A percentile compares a stretch with the other conserved stretches of the same genome.
These are phyloP conservation scores for Podospora bellae-mahoneyi DNA, from an alignment of 495 filamentous ascomycete genomes.

Conservation along the genomic window DNA sequence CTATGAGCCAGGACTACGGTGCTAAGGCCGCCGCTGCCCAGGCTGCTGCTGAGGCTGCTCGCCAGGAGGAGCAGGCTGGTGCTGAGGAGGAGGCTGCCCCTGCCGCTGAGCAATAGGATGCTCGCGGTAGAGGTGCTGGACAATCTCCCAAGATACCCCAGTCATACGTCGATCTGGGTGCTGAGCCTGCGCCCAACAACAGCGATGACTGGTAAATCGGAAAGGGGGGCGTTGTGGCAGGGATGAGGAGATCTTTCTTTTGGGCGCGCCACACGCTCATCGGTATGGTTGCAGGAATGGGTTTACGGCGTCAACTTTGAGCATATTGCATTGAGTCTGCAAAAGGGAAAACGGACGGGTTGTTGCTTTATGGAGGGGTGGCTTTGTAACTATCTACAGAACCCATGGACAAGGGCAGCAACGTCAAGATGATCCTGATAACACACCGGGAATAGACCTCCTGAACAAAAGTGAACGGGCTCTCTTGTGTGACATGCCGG, in stretches of 20 bases:
- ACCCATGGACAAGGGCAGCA: conserved; percentile 26
- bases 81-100: conserved; percentile 48
- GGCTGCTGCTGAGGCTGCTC: conserved; percentile 57
- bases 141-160: not conserved
- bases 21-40: conserved; percentile 89
- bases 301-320: conserved; percentile 36
- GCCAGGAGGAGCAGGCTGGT: conserved; percentile 63
- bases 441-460: conserved; percentile 19
- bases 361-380: conserved; percentile 23
- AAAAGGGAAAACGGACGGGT: conserved; percentile 30
- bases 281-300: conserved; percentile 31
- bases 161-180: too few relatives aligned
- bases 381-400: conserved; percentile 26
- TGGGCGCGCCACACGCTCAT: conserved; percentile 25
- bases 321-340: conserved; percentile 38
- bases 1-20: conserved; percentile 96
- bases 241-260: conserved; percentile 17
- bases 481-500: not conserved
- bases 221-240: conserved; percentile 3
- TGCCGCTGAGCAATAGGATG: conserved; percentile 52
- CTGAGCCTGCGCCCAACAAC: conserved; percentile 2
- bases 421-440: conserved; percentile 29
- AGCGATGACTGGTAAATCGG: conserved; percentile 21
- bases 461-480: conserved; percentile 16
- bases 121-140: conserved; percentile 9